These are phyloP conservation scores for Ophiosphaerella herpotricha DNA, from an alignment of 2,329 filamentous ascomycete genomes.

Conservation along the genomic window DNA sequence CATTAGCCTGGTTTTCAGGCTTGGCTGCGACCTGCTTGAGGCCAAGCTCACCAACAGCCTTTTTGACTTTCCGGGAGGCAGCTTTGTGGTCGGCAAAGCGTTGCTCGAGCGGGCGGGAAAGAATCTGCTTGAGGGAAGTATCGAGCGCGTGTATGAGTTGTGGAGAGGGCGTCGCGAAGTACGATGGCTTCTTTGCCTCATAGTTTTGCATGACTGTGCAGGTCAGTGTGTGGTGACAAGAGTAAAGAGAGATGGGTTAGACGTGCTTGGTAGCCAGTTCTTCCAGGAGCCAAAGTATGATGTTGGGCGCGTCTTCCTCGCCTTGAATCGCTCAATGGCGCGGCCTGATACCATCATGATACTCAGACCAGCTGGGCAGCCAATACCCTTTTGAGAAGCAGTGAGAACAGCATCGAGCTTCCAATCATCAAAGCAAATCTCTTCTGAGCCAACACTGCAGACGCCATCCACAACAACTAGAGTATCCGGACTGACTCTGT, in stretches of 20 bases:
- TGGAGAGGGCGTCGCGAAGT: constrained; percentile 95
- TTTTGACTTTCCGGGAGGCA: constrained; percentile 84
- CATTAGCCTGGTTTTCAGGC: constrained; percentile 89
- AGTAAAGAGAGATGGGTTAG: neutral
- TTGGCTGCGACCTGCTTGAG: constrained; percentile 84
- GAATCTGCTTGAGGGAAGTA: constrained; percentile 84
- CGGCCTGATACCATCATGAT: constrained; percentile 93
- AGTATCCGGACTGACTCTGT: constrained; percentile 85
- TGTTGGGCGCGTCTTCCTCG: constrained; percentile 77
- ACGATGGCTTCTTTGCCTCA: constrained; percentile 94
- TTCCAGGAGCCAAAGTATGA: constrained; percentile 96
- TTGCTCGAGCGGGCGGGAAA: constrained; percentile 77
- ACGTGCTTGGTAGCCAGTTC: constrained; percentile 88
- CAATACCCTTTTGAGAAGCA: constrained; percentile 95
- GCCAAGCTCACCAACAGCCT: constrained; percentile 76
- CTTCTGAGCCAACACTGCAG: constrained; percentile 94
- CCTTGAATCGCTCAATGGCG: constrained; percentile 80
- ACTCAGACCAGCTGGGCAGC: constrained; percentile 88
- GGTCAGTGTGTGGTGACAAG: constrained; percentile 18
- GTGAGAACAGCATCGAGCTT: constrained; percentile 90
- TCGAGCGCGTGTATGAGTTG: constrained; percentile 93
- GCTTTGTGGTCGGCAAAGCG: constrained; percentile 82
- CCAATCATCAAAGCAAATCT: constrained; percentile 96
- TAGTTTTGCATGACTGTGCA: constrained; percentile 92
- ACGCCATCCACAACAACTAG: constrained; percentile 93